Evolutionary conservation across 2,329 filamentous ascomycete species (phyloP), one percentile per base, ranked within the genome.

Genomic region (Verruconis gallopava): DNA sequence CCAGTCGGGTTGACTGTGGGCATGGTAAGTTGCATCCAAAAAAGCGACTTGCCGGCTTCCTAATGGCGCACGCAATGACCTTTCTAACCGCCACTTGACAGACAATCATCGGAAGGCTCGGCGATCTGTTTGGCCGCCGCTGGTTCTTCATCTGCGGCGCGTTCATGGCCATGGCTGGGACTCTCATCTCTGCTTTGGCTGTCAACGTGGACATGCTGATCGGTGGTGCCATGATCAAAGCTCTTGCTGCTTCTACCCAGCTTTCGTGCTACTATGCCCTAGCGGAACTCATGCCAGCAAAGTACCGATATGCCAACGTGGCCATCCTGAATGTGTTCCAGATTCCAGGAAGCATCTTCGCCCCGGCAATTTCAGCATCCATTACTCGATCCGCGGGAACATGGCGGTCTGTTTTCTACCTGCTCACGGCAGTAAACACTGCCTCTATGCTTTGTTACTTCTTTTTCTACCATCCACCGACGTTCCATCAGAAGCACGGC

Each of bases 71-170:
- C n/a, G n/a, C n/a, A n/a, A n/a, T n/a, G n/a, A n/a, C n/a, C n/a
- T n/a, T n/a, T n/a, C n/a, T n/a, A n/a, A n/a, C n/a, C n/a, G n/a
- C n/a, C n/a, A n/a, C n/a, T n/a, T n/a, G n/a, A n/a, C n/a, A 49
- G 2, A 48, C 48, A 33, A 35, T 52, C 15, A 49, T 52, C 1
- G 50, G 50, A 15, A 51, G 57, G 0, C 42, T 60, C 5, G 57
- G 56, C n/a, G 49, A 51, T 44, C 19, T 51, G 2, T 51, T 51
- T 37, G 50, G 48, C 44, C 48, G 47, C 30, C 40, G 49, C n/a
- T 50, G 48, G 48, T 46, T 48, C 34, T 51, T 50, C 43, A 48
- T 51, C 20, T 42, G 43, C 18, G 49, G 49, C 6, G 44, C 44
- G 43, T 37, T 43, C 2, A 25, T 51, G 11, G 47, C 48, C 21